A percentile compares a stretch with the other conserved stretches of the same genome.
phyloP scores from a whole-genome alignment of 2,329 filamentous ascomycete species.

The Phaeomoniella chlamydospora region DNA sequence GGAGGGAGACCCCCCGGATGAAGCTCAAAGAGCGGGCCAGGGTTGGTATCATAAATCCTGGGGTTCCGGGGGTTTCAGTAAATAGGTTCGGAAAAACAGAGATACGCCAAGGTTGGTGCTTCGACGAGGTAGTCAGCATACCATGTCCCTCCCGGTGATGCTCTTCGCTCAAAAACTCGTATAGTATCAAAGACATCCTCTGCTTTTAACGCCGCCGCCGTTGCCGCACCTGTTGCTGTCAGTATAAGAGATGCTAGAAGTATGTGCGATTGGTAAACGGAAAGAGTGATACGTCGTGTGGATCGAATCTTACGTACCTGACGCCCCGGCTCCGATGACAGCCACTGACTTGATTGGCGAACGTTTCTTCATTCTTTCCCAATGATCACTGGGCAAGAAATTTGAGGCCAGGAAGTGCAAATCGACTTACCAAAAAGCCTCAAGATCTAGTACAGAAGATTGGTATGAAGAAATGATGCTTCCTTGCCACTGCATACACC shows the following conservation, averaged over 20 bases:
- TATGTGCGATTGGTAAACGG: no score
- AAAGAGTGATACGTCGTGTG: no score
- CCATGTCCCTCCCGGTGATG: constrained; percentile 20
- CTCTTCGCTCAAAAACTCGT: constrained; percentile 19
- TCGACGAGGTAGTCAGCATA: constrained; percentile 3
- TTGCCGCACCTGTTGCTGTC: constrained; percentile 15
- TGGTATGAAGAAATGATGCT: no score
- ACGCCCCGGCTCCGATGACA: constrained; percentile 16
- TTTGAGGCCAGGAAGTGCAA: no score
- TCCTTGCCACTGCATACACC: no score
- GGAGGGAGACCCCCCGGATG: constrained; percentile 17
- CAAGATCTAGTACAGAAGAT: no score
- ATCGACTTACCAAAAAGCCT: no score
- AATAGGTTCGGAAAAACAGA: no score
- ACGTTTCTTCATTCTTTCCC: not conserved
- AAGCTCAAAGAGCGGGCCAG: constrained; percentile 10
- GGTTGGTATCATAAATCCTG: constrained; percentile 21
- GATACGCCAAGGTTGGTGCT: no score
- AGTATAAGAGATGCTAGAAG: no score
- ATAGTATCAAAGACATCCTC: constrained; percentile 19
- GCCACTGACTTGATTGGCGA: constrained; percentile 10
- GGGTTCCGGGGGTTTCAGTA: no score
- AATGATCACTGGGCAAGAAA: not conserved
- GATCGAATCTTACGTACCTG: constrained; percentile 10
- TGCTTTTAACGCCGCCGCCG: constrained; percentile 18